Evolutionary conservation across 139 green algal species (phyloP), one percentile per base, ranked within the genome.

Genomic region (Chlorella sp.): DNA sequence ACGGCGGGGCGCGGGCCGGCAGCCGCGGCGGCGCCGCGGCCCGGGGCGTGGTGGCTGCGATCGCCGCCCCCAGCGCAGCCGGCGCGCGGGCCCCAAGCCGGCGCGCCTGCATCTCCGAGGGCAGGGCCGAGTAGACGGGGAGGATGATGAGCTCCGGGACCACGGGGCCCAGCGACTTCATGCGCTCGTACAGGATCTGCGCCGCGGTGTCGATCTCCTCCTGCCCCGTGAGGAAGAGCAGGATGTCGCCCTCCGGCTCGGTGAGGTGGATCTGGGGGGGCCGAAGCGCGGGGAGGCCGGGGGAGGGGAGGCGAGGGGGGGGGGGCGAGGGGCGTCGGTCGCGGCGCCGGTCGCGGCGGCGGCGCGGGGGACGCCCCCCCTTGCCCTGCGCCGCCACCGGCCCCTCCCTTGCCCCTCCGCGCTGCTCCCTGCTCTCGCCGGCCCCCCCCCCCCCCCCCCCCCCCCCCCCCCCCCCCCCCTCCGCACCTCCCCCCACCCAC

Each of bases 131-230:
- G 88, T 98, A 98, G 35, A 99, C 91, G 3, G 95, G 95, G 73
- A 98, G 85, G 70, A 98, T 94, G 82, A 97, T 96, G 56, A 98
- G 91, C 81, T 98, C 93, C 7, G 91, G 94, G 58, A 99, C 93
- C 0, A 81, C 85, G 2, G 88, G 86, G 1, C 95, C 94, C 46
- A 99, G 86, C 46, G 71, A 83, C 82, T 98, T 97, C 86, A 99
- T 97, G 74, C 95, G 91, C 80, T 98, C 92, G 71, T 94, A 96
- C 77, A 99, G 85, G 17, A 97, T 88, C 79, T 91, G 66, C 23
- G 80, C 83, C 23, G 88, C 88, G 0, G 88, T 92, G 77, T 94
- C 84, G 67, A 96, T 96, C 81, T 96, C 91, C 65, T 95, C 92
- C 73, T 95, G 84, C 5, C 91, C 91, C 0, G 93, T 96, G 1